Conservation (phyloP, 1,139 yeast species). For the Lodderomyces parapsilosis region DNA sequence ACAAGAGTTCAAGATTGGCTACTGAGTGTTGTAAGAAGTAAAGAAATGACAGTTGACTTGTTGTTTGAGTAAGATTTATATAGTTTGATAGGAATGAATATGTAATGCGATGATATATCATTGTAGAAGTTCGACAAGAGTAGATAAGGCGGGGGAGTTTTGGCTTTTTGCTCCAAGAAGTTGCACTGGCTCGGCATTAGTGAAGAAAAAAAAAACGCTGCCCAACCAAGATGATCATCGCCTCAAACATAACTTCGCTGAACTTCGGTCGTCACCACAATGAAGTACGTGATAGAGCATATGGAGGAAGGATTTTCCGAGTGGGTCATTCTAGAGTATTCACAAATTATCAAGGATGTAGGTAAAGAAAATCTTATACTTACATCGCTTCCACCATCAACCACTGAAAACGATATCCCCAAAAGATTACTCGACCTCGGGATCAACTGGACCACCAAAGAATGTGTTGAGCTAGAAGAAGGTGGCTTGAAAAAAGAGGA, state of each 20-base stretch:
- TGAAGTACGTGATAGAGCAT: slow-evolving; percentile 94
- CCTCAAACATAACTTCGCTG: too few species aligned
- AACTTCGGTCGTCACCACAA: slow-evolving; percentile 18
- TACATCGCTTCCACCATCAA: slow-evolving; percentile 70
- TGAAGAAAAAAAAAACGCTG: too few species aligned
- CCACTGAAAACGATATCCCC: slow-evolving; percentile 69
- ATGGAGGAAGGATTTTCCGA: slow-evolving; percentile 97
- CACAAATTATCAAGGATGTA: slow-evolving; percentile 77
- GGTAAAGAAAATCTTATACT: slow-evolving; percentile 74
- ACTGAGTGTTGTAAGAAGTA: slow-evolving; percentile 20
- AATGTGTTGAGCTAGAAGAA: slow-evolving; percentile 50
- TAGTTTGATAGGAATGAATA: neutral
- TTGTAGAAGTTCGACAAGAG: too few species aligned
- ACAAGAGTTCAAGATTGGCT: slow-evolving; percentile 43
- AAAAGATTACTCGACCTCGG: slow-evolving; percentile 56
- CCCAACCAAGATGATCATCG: neutral
- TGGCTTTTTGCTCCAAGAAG: too few species aligned
- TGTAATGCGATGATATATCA: neutral
- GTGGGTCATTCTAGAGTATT: slow-evolving; percentile 90
- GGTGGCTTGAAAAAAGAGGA: slow-evolving; percentile 39
- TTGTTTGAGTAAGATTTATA: neutral
- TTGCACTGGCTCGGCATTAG: too few species aligned
- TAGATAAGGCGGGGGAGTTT: too few species aligned
- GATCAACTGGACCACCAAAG: slow-evolving; percentile 78
- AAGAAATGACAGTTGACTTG: neutral